These are phyloP conservation scores for Phytopythium ostracodes DNA, from an alignment of 352 stramenopile genomes.

Conservation along the genomic window DNA sequence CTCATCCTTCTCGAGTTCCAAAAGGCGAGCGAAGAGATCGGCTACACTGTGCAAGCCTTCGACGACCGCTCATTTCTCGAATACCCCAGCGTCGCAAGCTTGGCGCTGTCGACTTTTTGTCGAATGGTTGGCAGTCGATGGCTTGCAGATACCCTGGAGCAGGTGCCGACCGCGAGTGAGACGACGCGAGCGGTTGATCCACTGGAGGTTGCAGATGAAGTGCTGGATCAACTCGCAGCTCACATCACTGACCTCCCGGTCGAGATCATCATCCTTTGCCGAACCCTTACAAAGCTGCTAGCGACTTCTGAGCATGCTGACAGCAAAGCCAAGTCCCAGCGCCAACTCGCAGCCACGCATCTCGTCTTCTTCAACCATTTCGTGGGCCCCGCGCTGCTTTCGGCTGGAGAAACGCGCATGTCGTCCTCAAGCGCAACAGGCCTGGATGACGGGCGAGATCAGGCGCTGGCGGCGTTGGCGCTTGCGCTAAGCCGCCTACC, in stretches of 20 bases:
- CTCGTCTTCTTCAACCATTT: slow-evolving; percentile 80
- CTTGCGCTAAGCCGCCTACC: slow-evolving; percentile 2
- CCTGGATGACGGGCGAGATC: neutral
- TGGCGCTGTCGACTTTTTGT: slow-evolving; percentile 29
- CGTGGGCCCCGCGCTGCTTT: slow-evolving; percentile 40
- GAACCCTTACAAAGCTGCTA: slow-evolving; percentile 27
- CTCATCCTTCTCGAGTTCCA: slow-evolving; percentile 36
- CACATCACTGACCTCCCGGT: slow-evolving; percentile 26
- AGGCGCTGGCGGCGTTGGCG: neutral
- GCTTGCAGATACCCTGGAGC: slow-evolving; percentile 16
- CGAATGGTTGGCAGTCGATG: slow-evolving; percentile 27
- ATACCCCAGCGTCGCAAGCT: slow-evolving; percentile 29
- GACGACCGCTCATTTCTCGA: slow-evolving; percentile 21
- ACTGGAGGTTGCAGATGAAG: slow-evolving; percentile 8
- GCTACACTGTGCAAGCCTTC: slow-evolving; percentile 4
- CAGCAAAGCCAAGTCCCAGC: neutral
- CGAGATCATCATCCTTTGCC: slow-evolving; percentile 58
- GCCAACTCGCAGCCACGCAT: slow-evolving; percentile 32
- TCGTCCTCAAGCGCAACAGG: too few species aligned
- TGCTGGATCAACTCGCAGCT: slow-evolving; percentile 27
- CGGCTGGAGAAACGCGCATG: slow-evolving; percentile 9
- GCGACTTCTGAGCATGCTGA: neutral
- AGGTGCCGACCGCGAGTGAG: slow-evolving; percentile 1
- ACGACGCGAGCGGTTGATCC: neutral
- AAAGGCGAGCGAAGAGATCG: slow-evolving; percentile 6